Conservation (phyloP, 495 filamentous ascomycete species). For the Neurospora sp. region DNA sequence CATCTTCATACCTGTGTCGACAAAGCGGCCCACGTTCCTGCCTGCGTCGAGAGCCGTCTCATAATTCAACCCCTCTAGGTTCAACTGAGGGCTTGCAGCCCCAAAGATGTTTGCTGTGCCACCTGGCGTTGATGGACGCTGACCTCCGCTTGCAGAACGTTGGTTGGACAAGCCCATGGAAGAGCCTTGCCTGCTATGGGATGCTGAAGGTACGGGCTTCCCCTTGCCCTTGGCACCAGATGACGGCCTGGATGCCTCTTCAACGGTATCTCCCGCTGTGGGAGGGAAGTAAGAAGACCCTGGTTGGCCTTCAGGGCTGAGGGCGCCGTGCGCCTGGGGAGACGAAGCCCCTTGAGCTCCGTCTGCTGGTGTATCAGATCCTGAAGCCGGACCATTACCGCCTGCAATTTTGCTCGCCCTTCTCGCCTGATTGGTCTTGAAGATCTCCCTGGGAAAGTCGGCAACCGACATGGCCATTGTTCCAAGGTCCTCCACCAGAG, state of each 20-base stretch:
- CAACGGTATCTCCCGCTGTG: not conserved
- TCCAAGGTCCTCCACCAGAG: conserved; percentile 63
- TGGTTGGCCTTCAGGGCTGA: not conserved
- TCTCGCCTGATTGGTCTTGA: conserved; percentile 21
- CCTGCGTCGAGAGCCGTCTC: conserved; percentile 51
- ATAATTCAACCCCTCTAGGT: conserved; percentile 22
- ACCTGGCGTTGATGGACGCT: not conserved
- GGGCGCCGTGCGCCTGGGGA: not conserved
- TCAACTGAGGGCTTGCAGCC: not conserved
- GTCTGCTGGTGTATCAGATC: conserved; percentile 7
- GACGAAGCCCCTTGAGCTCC: not conserved
- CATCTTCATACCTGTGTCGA: conserved; percentile 59
- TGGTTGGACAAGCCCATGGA: not conserved
- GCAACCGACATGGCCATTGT: conserved; percentile 72
- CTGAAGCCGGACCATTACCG: not conserved
- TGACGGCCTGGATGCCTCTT: not conserved
- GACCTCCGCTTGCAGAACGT: not conserved
- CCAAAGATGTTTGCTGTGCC: not conserved
- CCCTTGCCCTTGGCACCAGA: not conserved
- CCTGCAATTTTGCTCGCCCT: not conserved
- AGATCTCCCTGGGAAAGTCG: conserved; percentile 69
- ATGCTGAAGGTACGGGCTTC: not conserved
- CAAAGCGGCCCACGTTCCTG: conserved; percentile 56
- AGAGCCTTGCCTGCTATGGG: not conserved
- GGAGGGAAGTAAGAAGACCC: not conserved